A percentile compares a stretch with the other conserved stretches of the same genome.
Evolutionary conservation across 1,139 yeast genomes (phyloP).

Genomic region (Spathaspora sp.): DNA sequence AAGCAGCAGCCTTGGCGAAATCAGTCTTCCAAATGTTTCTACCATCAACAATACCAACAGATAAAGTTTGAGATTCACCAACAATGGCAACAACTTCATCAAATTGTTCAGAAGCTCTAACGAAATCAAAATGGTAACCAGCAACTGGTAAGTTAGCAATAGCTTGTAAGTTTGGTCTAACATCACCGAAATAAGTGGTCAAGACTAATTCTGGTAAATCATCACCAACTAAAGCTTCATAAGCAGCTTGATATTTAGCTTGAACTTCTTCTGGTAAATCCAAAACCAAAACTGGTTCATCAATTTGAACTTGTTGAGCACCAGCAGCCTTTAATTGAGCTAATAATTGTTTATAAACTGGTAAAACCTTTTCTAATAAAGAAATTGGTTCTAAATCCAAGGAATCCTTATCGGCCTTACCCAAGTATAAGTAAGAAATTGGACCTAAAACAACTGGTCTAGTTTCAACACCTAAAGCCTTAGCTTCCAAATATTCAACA

Average conservation of each 20-base stretch:
- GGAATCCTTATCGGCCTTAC: conserved; percentile 98
- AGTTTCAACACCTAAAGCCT: conserved; percentile 91
- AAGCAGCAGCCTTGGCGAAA: conserved; percentile 78
- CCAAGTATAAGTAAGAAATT: conserved; percentile 88
- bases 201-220: conserved; percentile 77
- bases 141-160: conserved; percentile 88
- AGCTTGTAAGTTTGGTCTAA: conserved; percentile 91
- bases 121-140: conserved; percentile 96
- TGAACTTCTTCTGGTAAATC: conserved; percentile 85
- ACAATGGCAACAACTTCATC: conserved; percentile 74
- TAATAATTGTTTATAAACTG: conserved; percentile 88
- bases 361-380: conserved; percentile 82
- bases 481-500: conserved; percentile 96
- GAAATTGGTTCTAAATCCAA: conserved; percentile 91
- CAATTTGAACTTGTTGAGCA: conserved; percentile 93
- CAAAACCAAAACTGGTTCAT: conserved; percentile 94
- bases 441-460: conserved; percentile 98
- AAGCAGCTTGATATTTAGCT: conserved; percentile 86
- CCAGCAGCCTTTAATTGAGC: conserved; percentile 90
- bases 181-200: conserved; percentile 97
- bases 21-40: conserved; percentile 99
- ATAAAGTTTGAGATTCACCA: conserved; percentile 65
- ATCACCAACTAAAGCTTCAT: conserved; percentile 62
- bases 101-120: conserved; percentile 95
- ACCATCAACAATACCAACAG: conserved; percentile 97